phyloP scores from a whole-genome alignment of 164 flowering plant genomes.

The Vitis amurensis region DNA sequence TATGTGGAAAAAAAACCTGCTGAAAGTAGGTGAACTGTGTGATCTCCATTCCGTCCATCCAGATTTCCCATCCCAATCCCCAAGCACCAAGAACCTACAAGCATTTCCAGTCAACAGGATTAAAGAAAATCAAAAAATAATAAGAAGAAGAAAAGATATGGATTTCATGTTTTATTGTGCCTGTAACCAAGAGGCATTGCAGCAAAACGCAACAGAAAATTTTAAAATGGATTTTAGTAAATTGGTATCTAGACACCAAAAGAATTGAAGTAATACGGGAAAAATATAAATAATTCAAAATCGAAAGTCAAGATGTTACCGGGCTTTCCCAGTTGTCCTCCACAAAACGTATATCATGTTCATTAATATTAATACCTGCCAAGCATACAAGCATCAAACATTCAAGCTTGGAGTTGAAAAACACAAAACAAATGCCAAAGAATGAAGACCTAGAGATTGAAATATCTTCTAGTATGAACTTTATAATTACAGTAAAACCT shows the following conservation, averaged over 20 bases:
- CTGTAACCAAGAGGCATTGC: not conserved
- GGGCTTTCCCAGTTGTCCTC: slow-evolving; percentile 99
- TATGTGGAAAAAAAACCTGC: slow-evolving; percentile 54
- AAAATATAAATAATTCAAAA: not conserved
- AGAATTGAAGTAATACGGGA: no score
- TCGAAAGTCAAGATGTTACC: slow-evolving; percentile 39
- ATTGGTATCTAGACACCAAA: not conserved
- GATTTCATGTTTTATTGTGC: not conserved
- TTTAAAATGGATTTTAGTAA: not conserved
- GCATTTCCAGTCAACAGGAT: slow-evolving; percentile 3
- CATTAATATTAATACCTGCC: slow-evolving; percentile 82
- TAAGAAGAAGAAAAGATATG: not conserved
- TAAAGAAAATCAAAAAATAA: slow-evolving; percentile 1
- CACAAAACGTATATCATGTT: slow-evolving; percentile 96
- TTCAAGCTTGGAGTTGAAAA: not conserved
- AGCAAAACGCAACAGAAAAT: not conserved
- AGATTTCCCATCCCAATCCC: slow-evolving; percentile 99
- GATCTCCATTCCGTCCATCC: slow-evolving; percentile 99
- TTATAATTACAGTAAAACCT: no score
- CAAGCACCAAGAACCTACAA: slow-evolving; percentile 96
- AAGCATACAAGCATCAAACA: slow-evolving; percentile 12
- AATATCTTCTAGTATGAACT: not conserved
- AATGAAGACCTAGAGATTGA: not conserved
- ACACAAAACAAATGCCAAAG: not conserved
- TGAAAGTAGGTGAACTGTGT: slow-evolving; percentile 99